Evolutionary conservation across 345 rosid genomes (phyloP), one percentile per base, ranked within the genome.

Genomic region (Rhodamnia rubescens): DNA sequence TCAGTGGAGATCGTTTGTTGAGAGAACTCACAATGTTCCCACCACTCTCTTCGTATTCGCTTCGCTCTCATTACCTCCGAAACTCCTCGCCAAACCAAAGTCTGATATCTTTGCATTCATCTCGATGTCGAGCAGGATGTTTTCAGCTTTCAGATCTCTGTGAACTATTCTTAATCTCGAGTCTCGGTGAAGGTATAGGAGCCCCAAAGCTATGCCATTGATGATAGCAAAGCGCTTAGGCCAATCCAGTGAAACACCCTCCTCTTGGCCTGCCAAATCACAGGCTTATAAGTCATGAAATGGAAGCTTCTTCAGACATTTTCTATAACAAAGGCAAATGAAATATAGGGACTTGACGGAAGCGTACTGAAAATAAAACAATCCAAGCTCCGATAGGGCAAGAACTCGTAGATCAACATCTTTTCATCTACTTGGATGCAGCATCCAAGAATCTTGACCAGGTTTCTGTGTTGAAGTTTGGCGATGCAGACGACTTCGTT

Each of bases 101-200:
- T 61, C 75, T 0, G 75, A 61, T 61, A 61, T 61, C 75, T 61
- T 61, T 29, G 42, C 22, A 15, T 29, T 61, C 75, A 61, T 61
- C 21, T 84, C 86, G 0, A n/a, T 32, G 53, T 84, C 82, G 7
- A 84, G 58, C 15, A 84, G 20, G 59, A 84, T 84, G 58, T 84
- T 61, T 61, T 69, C 81, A 49, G 57, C 9, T 52, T 84, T 84
- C 11, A 84, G 58, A 74, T 84, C 86, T 69, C 86, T 74, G 40
- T 84, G 86, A 22, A 84, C 69, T 6, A 84, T 84, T 74, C 44
- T 83, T 90, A 84, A 83, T 57, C 69, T 86, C 47, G 90, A 90
- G 85, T 90, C 92, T 82, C 88, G 87, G 8, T 86, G 87, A 36
- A 86, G 87, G 54, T 86, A 86, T 22, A 83, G 85, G 27, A 86